Evolutionary conservation across 768 basidiomycete species (phyloP).

Genomic region (Clathrus columnatus): DNA sequence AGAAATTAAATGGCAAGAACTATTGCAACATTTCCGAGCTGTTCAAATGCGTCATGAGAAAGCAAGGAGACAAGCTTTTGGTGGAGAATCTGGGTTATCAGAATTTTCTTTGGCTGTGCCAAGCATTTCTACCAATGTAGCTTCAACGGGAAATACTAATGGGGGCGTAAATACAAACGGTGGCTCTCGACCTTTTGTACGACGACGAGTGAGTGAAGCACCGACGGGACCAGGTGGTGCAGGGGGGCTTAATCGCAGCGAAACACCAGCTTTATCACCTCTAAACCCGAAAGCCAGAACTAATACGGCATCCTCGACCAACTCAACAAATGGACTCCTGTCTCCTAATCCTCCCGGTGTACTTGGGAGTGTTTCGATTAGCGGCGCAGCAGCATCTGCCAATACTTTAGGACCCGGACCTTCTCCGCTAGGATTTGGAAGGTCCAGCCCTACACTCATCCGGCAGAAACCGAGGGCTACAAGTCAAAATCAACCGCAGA

Average conservation of each 20-base stretch:
- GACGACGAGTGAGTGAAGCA: conserved; percentile 58
- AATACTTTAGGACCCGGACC: too few relatives aligned
- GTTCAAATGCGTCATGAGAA: conserved; percentile 92
- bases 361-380: too few relatives aligned
- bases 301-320: conserved; percentile 25
- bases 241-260: conserved; percentile 27
- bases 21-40: conserved; percentile 83
- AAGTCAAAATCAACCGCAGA: too few relatives aligned
- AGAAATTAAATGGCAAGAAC: conserved; percentile 96
- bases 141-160: conserved; percentile 3
- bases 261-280: conserved; percentile 41
- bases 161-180: conserved; percentile 5
- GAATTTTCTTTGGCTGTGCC: conserved; percentile 41
- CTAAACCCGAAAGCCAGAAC: conserved; percentile 61
- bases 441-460: too few relatives aligned
- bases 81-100: conserved; percentile 48
- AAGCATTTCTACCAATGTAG: conserved; percentile 22
- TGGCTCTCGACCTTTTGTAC: conserved; percentile 36
- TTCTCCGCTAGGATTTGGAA: too few relatives aligned
- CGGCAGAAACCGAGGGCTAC: too few relatives aligned
- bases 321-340: conserved; percentile 10
- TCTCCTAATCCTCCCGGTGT: too few relatives aligned
- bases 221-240: conserved; percentile 22
- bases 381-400: too few relatives aligned
- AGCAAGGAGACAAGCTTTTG: conserved; percentile 67